Evolutionary conservation across 2,329 filamentous ascomycete species (phyloP).

Genomic region (Chaetoscypha palmicola): DNA sequence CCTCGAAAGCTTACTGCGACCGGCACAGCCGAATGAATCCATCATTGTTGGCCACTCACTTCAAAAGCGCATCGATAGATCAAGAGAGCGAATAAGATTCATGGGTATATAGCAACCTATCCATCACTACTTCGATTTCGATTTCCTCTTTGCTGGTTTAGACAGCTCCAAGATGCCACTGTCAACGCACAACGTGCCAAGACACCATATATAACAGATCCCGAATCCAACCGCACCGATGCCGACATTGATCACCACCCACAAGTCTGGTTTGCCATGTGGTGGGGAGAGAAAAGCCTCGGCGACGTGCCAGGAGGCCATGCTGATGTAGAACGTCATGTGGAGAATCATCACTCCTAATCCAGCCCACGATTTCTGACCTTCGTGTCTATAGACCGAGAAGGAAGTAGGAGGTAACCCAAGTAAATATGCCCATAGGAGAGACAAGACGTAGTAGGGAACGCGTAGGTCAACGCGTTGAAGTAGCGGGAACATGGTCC

Average conservation of each 20-base stretch:
- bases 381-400: slow-evolving; percentile 56
- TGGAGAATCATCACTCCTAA: slow-evolving; percentile 65
- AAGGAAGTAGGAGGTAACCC: slow-evolving; percentile 75
- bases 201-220: slow-evolving; percentile 86
- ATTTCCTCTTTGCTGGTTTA: slow-evolving; percentile 20
- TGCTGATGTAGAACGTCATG: slow-evolving; percentile 64
- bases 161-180: slow-evolving; percentile 34
- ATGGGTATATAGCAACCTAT: slow-evolving; percentile 24
- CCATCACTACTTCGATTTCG: slow-evolving; percentile 21
- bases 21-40: too few species aligned
- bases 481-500: slow-evolving; percentile 91
- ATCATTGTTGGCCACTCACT: too few species aligned
- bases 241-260: slow-evolving; percentile 86
- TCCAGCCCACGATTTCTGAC: slow-evolving; percentile 38
- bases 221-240: slow-evolving; percentile 80
- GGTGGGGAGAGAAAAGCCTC: slow-evolving; percentile 66
- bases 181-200: slow-evolving; percentile 57
- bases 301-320: slow-evolving; percentile 73
- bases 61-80: too few species aligned
- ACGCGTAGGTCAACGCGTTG: slow-evolving; percentile 75
- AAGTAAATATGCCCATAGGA: slow-evolving; percentile 87
- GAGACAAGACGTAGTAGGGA: slow-evolving; percentile 76
- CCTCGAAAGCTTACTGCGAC: too few species aligned
- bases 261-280: slow-evolving; percentile 76
- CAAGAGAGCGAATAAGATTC: too few species aligned